These are phyloP conservation scores for Saturnispora gosingensis DNA, from an alignment of 805 yeast species.

Conservation along the genomic window DNA sequence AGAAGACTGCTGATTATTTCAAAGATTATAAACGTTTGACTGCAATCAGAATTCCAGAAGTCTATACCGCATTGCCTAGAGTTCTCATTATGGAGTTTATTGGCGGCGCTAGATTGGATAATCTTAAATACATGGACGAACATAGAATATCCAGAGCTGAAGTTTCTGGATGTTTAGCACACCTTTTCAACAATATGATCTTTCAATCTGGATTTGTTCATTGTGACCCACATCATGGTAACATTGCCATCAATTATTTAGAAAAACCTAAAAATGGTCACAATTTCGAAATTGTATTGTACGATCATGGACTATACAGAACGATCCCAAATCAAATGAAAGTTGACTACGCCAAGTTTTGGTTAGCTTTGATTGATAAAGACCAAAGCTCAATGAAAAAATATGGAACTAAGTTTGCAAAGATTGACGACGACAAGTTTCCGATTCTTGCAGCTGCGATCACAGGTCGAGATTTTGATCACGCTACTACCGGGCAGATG, in stretches of 20 bases:
- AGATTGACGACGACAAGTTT: conserved; percentile 67
- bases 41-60: conserved; percentile 71
- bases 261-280: conserved; percentile 31
- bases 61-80: conserved; percentile 56
- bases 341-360: conserved; percentile 77
- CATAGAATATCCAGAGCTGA: conserved; percentile 64
- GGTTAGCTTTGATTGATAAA: conserved; percentile 79
- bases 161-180: conserved; percentile 79
- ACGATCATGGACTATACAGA: conserved; percentile 93
- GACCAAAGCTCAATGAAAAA: conserved; percentile 56
- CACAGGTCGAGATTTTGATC: conserved; percentile 84
- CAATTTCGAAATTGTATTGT: conserved; percentile 84
- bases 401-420: conserved; percentile 74
- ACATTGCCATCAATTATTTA: conserved; percentile 66
- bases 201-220: conserved; percentile 89
- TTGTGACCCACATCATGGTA: conserved; percentile 98
- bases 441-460: conserved; percentile 85
- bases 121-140: conserved; percentile 50
- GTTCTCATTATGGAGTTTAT: conserved; percentile 83
- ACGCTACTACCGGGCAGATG: conserved; percentile 60
- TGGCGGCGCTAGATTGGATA: conserved; percentile 76
- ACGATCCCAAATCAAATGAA: conserved; percentile 70
- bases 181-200: conserved; percentile 89
- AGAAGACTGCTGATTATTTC: conserved; percentile 61
- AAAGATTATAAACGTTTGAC: conserved; percentile 45